Base-by-base conservation (phyloP, 768 basidiomycete species). In the Plicaturopsis crispa region DNA sequence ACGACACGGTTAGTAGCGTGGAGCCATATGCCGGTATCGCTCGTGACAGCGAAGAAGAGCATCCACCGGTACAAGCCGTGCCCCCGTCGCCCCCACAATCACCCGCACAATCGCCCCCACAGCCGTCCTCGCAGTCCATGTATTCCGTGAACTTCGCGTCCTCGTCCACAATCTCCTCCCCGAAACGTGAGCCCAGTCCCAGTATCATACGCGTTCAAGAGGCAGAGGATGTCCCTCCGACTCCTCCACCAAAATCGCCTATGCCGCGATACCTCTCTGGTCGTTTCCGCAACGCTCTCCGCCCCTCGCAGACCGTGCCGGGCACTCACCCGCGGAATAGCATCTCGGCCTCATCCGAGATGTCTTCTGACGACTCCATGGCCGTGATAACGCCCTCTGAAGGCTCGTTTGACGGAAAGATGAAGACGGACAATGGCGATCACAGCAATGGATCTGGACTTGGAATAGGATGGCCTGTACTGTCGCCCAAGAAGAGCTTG, bases 281-380 rank as follows among this genome's bases (percentile, higher is more conserved):
- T 24, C n/a, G n/a, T 67, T 79, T 37, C 62, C 70, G 34, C 62
- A 70, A 31, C 61, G 72, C 35, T 69, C 69, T 5, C 66, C 57
- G 44, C 21, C 58, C 70, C 4, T 61, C 64, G 6, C 55, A 64
- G 16, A 47, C 66, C 40, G 53, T 65, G 43, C 61, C 68, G 22
- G 63, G 57, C 6, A 45, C 64, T 2, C 67, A 70, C 38, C 64
- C 71, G 17, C 70, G 84, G 12, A 60, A 74, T 24, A 86, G 83
- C 49, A 61, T 73, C 37, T 80, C 78, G 18, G 58, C 62, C 16
- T 73, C 70, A 1, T 78, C 77, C 2, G 73, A 76, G 46, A 56
- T 78, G 39, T 84, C 80, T 0, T 80, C 78, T 5, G 82, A 85
- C 45, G 81, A 84, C 48, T 81, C 79, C 18, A 67, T 67, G 22